Percentiles rank a stretch among this genome's conserved stretches.
Conservation (phyloP, 2,329 filamentous ascomycete species). For the Fusarium cyanostomum region DNA sequence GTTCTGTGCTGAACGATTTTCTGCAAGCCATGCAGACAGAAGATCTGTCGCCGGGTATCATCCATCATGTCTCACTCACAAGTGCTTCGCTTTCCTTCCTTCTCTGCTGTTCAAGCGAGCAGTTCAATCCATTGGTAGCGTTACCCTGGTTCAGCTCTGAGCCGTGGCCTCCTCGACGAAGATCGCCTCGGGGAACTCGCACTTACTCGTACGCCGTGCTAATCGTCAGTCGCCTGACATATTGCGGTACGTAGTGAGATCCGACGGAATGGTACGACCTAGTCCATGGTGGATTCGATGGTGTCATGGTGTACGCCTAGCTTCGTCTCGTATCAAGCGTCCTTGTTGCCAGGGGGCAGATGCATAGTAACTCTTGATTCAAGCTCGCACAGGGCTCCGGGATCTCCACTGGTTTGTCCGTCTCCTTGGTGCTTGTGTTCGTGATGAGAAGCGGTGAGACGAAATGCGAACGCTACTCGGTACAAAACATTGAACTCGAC, state of each 20-base stretch:
- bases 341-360: slow-evolving; percentile 4
- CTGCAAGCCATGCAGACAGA: slow-evolving; percentile 1
- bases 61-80: too few relatives aligned
- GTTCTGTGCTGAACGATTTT: not conserved
- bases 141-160: too few relatives aligned
- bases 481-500: not conserved
- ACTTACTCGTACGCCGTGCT: slow-evolving; percentile 1
- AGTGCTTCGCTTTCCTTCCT: too few relatives aligned
- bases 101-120: too few relatives aligned
- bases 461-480: not conserved
- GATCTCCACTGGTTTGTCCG: slow-evolving; percentile 16
- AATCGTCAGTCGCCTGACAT: slow-evolving; percentile 21
- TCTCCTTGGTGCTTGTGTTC: slow-evolving; percentile 4
- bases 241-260: slow-evolving; percentile 22
- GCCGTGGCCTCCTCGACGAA: too few relatives aligned
- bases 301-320: slow-evolving; percentile 16
- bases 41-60: not conserved
- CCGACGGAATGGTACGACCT: slow-evolving; percentile 41
- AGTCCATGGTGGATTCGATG: slow-evolving; percentile 27
- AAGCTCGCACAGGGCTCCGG: slow-evolving; percentile 9
- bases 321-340: slow-evolving; percentile 29
- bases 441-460: slow-evolving; percentile 12
- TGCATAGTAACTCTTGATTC: not conserved
- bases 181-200: too few relatives aligned
- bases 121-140: too few relatives aligned